Evolutionary conservation across 148 eudicot genomes (phyloP), one percentile per base, ranked within the genome.

Genomic region (Beta vulgaris): DNA sequence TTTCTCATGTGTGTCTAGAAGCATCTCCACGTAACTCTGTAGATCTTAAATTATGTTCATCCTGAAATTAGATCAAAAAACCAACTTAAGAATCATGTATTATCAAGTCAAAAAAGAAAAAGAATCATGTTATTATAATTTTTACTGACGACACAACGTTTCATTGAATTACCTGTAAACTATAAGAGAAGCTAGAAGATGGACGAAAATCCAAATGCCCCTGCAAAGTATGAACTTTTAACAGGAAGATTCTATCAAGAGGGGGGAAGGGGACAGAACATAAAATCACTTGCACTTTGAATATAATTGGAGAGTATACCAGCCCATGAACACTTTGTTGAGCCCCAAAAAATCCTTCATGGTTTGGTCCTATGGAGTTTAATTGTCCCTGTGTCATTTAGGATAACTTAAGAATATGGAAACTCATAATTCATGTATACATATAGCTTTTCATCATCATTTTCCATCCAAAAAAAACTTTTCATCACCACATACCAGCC

Each of bases 171-270:
- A 89, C 97, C 90, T 91, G 95, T 78, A 91, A 73, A 69, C 78
- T 74, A 76, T 88, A 94, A 26, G 82, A 79, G 77, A 90, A 94
- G 73, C 85, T 83, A 72, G 86, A 71, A 68, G 88, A 82, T 44
- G 91, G 77, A 62, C 93, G 86, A 64, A 86, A 94, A 82, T 94
- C 98, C 81, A 91, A 69, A 75, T 86, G 87, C 58, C 93, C 98
- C 98, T 94, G 39, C 35, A 78, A 81, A 71, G 60, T 13, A 63
- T 28, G 62, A 69, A 68, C 26, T 31, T 12, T 18, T 29, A 8
- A 46, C 7, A 43, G 19, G 35, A 55, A 28, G 44, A 49, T 49
- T 60, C 74, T 55, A 36, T n/a, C 19, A 32, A 11, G 64, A 31
- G n/a, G 39, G n/a, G 4, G 18, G 40, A 23, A 29, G 11, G 25